Evolutionary conservation across 2,329 filamentous ascomycete species (phyloP).

Genomic region (Fusarium drepaniforme): DNA sequence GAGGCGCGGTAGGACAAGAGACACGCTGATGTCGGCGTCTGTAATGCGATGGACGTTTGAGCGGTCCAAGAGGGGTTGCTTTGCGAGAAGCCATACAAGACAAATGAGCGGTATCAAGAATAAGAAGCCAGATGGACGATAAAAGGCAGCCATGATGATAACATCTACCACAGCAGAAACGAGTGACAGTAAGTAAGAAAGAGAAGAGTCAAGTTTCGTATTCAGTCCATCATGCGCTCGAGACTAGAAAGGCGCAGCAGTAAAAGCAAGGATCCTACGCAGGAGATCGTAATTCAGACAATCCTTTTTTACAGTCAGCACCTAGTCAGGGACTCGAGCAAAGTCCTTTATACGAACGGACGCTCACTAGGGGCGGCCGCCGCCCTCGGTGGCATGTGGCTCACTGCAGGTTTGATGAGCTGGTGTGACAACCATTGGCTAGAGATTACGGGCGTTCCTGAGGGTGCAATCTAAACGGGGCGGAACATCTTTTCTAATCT

Average conservation of each 20-base stretch:
- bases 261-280: background rate
- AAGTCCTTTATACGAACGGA: background rate
- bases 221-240: background rate
- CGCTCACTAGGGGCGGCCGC: conserved; percentile 1
- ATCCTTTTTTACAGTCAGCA: background rate
- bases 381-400: background rate
- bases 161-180: background rate
- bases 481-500: background rate
- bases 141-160: conserved; percentile 17
- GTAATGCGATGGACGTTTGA: conserved; percentile 32
- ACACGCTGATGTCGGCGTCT: conserved; percentile 38
- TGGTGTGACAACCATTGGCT: conserved; percentile 9
- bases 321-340: background rate
- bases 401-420: background rate
- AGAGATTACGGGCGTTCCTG: background rate
- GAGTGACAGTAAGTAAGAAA: background rate
- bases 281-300: background rate
- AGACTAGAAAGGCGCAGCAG: background rate
- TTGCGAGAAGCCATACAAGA: conserved; percentile 28
- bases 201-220: background rate
- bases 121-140: conserved; percentile 18
- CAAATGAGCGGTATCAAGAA: conserved; percentile 20
- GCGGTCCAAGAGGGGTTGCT: conserved; percentile 33
- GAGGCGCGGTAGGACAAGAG: conserved; percentile 38
- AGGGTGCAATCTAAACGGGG: conserved; percentile 5